phyloP scores from a whole-genome alignment of 2,329 filamentous ascomycete species.

The Calonectria henricotiae region DNA sequence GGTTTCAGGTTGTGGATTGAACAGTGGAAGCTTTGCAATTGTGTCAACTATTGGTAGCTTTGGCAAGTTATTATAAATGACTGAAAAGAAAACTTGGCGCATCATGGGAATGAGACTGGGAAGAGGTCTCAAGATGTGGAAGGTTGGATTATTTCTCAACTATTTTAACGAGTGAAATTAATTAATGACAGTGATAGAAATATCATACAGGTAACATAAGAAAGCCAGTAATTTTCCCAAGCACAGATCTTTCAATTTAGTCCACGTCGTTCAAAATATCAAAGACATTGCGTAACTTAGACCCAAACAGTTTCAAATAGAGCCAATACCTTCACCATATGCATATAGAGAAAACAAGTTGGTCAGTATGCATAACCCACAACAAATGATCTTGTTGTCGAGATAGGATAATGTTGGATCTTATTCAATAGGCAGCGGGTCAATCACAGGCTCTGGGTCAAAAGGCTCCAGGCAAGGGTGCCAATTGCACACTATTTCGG shows the following conservation, averaged over 20 bases:
- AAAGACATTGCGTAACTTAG: too few relatives aligned
- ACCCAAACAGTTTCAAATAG: background rate
- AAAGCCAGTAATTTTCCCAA: background rate
- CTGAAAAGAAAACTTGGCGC: too few relatives aligned
- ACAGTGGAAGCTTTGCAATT: too few relatives aligned
- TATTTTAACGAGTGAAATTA: background rate
- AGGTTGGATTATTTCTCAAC: too few relatives aligned
- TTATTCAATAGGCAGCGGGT: background rate
- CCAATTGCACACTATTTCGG: background rate
- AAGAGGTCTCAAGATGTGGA: too few relatives aligned
- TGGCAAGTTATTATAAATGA: too few relatives aligned
- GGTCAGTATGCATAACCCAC: background rate
- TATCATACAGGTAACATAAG: background rate
- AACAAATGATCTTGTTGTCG: background rate
- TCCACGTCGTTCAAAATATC: background rate
- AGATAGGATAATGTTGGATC: background rate
- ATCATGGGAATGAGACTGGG: too few relatives aligned
- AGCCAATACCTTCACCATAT: background rate
- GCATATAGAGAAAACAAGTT: background rate
- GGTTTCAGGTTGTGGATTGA: too few relatives aligned
- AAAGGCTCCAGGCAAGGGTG: background rate
- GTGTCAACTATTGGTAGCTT: too few relatives aligned
- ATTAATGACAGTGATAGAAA: background rate
- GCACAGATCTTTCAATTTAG: background rate
- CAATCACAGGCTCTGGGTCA: background rate